Percentiles rank a stretch among this genome's conserved stretches.
Conservation (phyloP, 768 basidiomycete genomes). For the Boletus reticulatus region DNA sequence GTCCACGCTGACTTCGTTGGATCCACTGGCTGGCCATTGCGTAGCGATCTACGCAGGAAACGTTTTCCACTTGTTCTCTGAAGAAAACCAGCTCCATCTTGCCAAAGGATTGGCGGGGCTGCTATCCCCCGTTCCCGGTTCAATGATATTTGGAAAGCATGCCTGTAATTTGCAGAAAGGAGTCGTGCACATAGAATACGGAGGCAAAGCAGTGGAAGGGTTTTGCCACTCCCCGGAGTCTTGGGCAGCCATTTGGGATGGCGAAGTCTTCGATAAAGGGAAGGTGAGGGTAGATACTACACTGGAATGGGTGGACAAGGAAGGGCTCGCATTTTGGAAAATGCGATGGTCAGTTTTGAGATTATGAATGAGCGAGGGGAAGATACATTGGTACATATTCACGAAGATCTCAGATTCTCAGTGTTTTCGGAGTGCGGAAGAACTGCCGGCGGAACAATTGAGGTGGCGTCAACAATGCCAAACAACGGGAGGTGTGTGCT, state of each 20-base stretch:
- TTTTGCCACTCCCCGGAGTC: conserved; percentile 15
- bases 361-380: too few relatives aligned
- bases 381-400: too few relatives aligned
- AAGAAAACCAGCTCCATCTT: conserved; percentile 24
- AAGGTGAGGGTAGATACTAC: not conserved
- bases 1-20: conserved; percentile 39
- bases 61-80: conserved; percentile 41
- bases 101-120: conserved; percentile 26
- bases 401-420: too few relatives aligned
- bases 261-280: conserved; percentile 28
- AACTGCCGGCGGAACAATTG: too few relatives aligned
- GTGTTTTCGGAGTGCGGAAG: not conserved
- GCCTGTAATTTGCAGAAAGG: not conserved
- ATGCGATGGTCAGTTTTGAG: not conserved
- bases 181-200: not conserved
- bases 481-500: conserved; percentile 2
- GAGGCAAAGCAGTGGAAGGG: not conserved
- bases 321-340: not conserved
- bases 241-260: conserved; percentile 38
- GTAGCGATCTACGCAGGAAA: conserved; percentile 47
- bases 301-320: not conserved
- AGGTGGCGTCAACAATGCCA: conserved; percentile 13
- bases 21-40: conserved; percentile 44
- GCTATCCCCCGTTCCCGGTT: conserved; percentile 24
- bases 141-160: not conserved